Evolutionary conservation across 805 yeast genomes (phyloP).

Genomic region (Dipodascus albidus): DNA sequence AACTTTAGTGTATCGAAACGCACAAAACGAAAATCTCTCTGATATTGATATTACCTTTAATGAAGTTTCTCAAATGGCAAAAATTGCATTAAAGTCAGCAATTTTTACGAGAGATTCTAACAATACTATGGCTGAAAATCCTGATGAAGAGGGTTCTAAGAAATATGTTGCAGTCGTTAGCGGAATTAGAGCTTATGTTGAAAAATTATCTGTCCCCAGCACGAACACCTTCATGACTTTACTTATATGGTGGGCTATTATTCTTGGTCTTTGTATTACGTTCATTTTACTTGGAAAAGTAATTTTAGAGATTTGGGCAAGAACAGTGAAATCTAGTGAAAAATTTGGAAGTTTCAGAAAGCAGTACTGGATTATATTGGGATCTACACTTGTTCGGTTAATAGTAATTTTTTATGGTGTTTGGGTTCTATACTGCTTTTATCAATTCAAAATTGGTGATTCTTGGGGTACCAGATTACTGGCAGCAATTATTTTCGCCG

Average conservation of each 20-base stretch:
- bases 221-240: conserved; percentile 24
- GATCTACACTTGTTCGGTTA: conserved; percentile 19
- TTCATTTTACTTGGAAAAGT: conserved; percentile 19
- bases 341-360: conserved; percentile 14
- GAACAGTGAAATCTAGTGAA: conserved; percentile 5
- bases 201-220: conserved; percentile 21
- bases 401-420: conserved; percentile 24
- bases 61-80: too few species aligned
- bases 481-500: conserved; percentile 21
- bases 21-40: conserved; percentile 6
- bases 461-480: conserved; percentile 23
- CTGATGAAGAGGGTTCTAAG: neutral
- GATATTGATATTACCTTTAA: neutral
- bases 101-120: neutral
- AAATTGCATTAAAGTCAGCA: neutral
- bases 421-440: conserved; percentile 23
- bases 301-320: conserved; percentile 14
- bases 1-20: conserved; percentile 10
- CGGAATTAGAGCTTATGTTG: conserved; percentile 23
- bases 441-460: conserved; percentile 23
- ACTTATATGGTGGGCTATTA: conserved; percentile 23
- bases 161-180: conserved; percentile 11
- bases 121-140: neutral
- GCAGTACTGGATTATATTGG: conserved; percentile 16
- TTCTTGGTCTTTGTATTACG: conserved; percentile 16